These are phyloP conservation scores for Penicillium cinerascens DNA, from an alignment of 495 filamentous ascomycete species.

Conservation along the genomic window DNA sequence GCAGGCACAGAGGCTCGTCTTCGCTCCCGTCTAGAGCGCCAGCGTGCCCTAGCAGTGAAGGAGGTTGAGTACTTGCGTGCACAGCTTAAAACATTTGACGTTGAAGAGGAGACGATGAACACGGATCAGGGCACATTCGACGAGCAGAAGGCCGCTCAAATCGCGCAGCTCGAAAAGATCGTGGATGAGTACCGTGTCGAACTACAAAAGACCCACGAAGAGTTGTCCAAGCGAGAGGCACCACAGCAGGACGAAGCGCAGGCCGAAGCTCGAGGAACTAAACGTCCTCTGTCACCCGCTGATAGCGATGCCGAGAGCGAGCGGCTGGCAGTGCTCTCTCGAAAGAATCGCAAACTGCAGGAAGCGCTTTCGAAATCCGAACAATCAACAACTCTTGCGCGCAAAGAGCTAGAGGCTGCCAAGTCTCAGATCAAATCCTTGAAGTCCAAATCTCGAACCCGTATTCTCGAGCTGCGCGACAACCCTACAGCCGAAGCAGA, in stretches of 20 bases:
- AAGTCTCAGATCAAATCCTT: constrained; percentile 68
- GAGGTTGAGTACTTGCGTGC: constrained; percentile 92
- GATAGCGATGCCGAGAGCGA: constrained; percentile 66
- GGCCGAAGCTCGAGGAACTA: constrained; percentile 30
- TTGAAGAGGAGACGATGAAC: constrained; percentile 83
- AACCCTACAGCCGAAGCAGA: constrained; percentile 86
- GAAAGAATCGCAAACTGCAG: constrained; percentile 84
- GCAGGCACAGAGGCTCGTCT: constrained; percentile 48
- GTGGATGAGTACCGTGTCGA: constrained; percentile 89
- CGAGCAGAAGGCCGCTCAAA: constrained; percentile 67
- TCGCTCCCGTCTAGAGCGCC: constrained; percentile 75
- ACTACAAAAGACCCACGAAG: constrained; percentile 65
- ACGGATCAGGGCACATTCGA: constrained; percentile 65
- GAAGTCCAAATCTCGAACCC: constrained; percentile 69
- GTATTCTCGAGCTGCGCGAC: constrained; percentile 78
- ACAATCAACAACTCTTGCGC: constrained; percentile 59
- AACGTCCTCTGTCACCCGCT: constrained; percentile 54
- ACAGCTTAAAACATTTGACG: constrained; percentile 86
- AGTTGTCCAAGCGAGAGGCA: constrained; percentile 61
- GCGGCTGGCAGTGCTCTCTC: constrained; percentile 73
- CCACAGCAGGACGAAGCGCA: constrained; percentile 33
- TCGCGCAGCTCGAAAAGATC: constrained; percentile 77
- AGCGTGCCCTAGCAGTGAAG: constrained; percentile 78
- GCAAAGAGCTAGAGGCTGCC: constrained; percentile 70
- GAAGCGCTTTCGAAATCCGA: constrained; percentile 66